Base-by-base conservation (phyloP, 2,329 filamentous ascomycete species). In the Elsinoe necatrix region DNA sequence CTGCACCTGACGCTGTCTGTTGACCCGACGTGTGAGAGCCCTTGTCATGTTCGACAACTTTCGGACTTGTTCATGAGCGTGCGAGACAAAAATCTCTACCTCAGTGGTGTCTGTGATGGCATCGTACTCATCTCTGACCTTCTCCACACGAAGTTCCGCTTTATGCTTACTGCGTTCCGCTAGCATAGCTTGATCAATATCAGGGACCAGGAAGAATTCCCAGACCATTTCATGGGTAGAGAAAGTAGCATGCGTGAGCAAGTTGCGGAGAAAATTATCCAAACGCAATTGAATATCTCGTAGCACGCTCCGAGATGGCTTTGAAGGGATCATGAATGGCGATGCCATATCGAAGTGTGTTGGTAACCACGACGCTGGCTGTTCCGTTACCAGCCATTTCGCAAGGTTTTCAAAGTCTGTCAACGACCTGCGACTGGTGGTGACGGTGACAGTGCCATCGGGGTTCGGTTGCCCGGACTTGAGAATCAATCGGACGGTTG, bases 201-300 rank as follows among this genome's bases (percentile, higher is more conserved):
- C 93, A 1, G 93, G 93, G 11, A 98, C 91, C 0, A 98, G 79
- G 71, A 98, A 95, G 73, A 98, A 98, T 65, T 98, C 93, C 95
- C 93, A 98, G 1, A 98, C 79, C 80, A 97, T 89, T 73, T 98
- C 93, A 67, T 98, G 95, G 0, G 89, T 95, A 0, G 89, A 82
- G 67, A 98, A 96, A 0, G 93, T 97, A 2, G 92, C 87, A 66
- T 98, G 93, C 7, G 82, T 79, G 23, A 98, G 78, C 61, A 98
- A 79, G 16, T 90, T 89, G 62, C 88, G 89, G 63, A 98, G 74
- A 65, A 97, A 96, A 63, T 83, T 86, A 70, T 98, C 89, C 18
- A 95, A 82, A 14, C 86, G 83, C 43, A 89, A 75, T 68, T 98
- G 95, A 54, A 91, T 86, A 64, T 97, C 90, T 61, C 90, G 86